phyloP scores from a whole-genome alignment of 129 eudicot species.

The Glebionis coronaria region DNA sequence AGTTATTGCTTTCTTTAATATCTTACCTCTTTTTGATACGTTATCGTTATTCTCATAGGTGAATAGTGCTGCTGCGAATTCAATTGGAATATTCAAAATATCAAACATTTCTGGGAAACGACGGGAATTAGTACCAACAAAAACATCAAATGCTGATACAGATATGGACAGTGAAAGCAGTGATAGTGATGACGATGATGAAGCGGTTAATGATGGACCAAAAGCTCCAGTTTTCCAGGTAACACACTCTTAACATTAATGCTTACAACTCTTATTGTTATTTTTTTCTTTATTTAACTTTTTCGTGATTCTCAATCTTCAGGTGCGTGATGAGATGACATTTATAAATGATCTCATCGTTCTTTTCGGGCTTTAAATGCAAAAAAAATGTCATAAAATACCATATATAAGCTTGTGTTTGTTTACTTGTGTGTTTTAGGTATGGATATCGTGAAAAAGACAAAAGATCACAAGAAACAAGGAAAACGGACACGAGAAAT shows the following conservation, averaged over 20 bases:
- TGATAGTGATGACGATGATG: conserved; percentile 72
- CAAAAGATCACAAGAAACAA: too few relatives aligned
- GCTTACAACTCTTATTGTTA: background rate
- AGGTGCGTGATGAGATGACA: too few relatives aligned
- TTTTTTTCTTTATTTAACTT: background rate
- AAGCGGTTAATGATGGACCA: conserved; percentile 46
- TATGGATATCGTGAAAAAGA: too few relatives aligned
- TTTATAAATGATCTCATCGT: too few relatives aligned
- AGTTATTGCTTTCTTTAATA: background rate
- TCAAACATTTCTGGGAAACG: conserved; percentile 84
- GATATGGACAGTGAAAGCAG: conserved; percentile 85
- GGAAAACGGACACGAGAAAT: too few relatives aligned
- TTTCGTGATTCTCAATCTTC: conserved; percentile 23
- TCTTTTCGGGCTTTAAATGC: too few relatives aligned
- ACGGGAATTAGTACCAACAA: conserved; percentile 63
- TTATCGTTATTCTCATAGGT: conserved; percentile 45
- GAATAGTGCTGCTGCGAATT: conserved; percentile 66
- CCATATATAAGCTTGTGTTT: too few relatives aligned
- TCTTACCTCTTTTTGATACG: conserved; percentile 10
- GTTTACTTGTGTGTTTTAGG: too few relatives aligned
- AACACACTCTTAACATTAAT: conserved; percentile 12
- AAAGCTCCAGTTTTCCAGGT: conserved; percentile 76
- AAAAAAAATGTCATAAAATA: too few relatives aligned
- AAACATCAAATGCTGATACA: conserved; percentile 46
- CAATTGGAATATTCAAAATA: conserved; percentile 78